Conservation (phyloP, 2,329 filamentous ascomycete species). For the Colletotrichum horii region DNA sequence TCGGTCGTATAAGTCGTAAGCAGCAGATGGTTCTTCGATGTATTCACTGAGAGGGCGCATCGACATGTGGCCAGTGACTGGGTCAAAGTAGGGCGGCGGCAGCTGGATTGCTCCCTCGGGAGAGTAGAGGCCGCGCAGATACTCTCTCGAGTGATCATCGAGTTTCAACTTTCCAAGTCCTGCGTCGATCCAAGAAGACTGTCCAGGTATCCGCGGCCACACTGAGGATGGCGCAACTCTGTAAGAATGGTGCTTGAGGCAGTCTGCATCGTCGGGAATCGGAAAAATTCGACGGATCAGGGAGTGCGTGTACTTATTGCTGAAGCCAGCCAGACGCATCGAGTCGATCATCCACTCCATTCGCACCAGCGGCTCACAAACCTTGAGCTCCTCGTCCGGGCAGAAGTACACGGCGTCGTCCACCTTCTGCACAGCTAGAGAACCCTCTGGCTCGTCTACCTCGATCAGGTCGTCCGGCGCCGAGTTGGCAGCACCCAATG, state of each 20-base stretch:
- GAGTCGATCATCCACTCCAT: constrained; percentile 35
- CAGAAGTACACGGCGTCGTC: constrained; percentile 29
- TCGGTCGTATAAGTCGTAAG: background rate
- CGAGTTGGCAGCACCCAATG: background rate
- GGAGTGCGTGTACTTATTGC: constrained; percentile 31
- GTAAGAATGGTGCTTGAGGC: constrained; percentile 7
- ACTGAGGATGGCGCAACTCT: constrained; percentile 13
- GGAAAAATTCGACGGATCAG: constrained; percentile 33
- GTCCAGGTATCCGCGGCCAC: constrained; percentile 14
- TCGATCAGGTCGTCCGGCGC: background rate
- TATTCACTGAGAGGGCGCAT: background rate
- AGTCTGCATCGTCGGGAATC: background rate
- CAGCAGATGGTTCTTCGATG: background rate
- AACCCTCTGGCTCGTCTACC: background rate
- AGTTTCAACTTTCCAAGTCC: background rate
- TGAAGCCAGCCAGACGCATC: constrained; percentile 41
- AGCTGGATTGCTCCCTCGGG: constrained; percentile 11
- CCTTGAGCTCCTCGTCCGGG: constrained; percentile 32
- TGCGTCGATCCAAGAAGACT: constrained; percentile 11
- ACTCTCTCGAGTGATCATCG: constrained; percentile 7
- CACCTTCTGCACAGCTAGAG: constrained; percentile 1
- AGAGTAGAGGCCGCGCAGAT: background rate
- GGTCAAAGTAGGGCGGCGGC: background rate
- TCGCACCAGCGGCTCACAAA: constrained; percentile 34
- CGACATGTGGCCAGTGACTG: background rate